These are phyloP conservation scores for Starmerella khaoyaiensis DNA, from an alignment of 805 yeast genomes.

Conservation along the genomic window DNA sequence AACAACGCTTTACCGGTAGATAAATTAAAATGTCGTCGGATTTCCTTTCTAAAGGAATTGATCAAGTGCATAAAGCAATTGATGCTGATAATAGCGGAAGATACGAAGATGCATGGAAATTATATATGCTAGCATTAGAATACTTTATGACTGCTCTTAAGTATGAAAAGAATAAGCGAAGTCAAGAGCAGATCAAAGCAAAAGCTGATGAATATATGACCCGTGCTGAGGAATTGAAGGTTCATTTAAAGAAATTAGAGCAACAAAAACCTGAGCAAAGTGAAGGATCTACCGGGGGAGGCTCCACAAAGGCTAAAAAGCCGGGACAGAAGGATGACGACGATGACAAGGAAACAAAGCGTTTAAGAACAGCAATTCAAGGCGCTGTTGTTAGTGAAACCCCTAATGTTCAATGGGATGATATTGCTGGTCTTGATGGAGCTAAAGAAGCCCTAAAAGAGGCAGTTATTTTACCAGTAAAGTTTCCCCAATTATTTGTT, in stretches of 20 bases:
- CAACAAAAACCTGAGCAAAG: constrained; percentile 26
- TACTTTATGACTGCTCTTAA: constrained; percentile 91
- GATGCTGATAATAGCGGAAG: constrained; percentile 83
- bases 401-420: constrained; percentile 89
- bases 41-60: constrained; percentile 88
- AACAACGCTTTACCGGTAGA: no score
- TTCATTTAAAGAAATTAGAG: constrained; percentile 56
- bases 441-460: constrained; percentile 96
- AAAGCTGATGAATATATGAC: constrained; percentile 84
- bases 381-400: constrained; percentile 85
- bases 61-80: constrained; percentile 83
- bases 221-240: constrained; percentile 87
- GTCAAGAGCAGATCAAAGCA: constrained; percentile 76
- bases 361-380: constrained; percentile 77
- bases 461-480: constrained; percentile 92
- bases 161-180: constrained; percentile 80
- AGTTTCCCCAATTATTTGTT: constrained; percentile 86
- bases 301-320: constrained; percentile 39
- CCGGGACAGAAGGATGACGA: constrained; percentile 39
- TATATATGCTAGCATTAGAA: constrained; percentile 85
- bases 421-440: constrained; percentile 86
- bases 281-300: constrained; percentile 37
- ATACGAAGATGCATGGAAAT: constrained; percentile 87
- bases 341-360: constrained; percentile 74
- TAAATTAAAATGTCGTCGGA: constrained; percentile 34